phyloP scores from a whole-genome alignment of 2,329 filamentous ascomycete species.

The Davidsoniella australis region DNA sequence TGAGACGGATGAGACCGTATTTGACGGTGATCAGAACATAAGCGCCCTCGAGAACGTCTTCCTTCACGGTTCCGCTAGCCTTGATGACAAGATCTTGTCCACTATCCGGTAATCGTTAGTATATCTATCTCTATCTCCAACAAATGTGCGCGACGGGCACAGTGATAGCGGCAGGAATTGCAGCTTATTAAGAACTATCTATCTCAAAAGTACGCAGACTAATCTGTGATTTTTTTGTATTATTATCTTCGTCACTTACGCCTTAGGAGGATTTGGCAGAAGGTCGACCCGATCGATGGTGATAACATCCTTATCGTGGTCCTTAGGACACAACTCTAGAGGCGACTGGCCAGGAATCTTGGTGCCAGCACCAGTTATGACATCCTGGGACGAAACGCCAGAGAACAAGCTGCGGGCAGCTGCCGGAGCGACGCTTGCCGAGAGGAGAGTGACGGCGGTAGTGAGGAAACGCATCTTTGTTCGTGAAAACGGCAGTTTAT shows the following conservation, averaged over 20 bases:
- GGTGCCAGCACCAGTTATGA: too few relatives aligned
- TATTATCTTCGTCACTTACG: slow-evolving; percentile 41
- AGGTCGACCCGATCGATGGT: slow-evolving; percentile 66
- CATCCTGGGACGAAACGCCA: slow-evolving; percentile 21
- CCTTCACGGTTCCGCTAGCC: slow-evolving; percentile 56
- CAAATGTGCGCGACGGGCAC: neutral
- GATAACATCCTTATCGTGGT: slow-evolving; percentile 51
- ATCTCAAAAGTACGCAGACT: slow-evolving; percentile 14
- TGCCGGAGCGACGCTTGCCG: slow-evolving; percentile 28
- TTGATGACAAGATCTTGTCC: slow-evolving; percentile 63
- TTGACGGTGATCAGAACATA: slow-evolving; percentile 76
- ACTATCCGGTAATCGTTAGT: slow-evolving; percentile 30
- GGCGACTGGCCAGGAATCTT: slow-evolving; percentile 75
- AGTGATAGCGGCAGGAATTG: too few relatives aligned
- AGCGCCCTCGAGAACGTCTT: slow-evolving; percentile 60
- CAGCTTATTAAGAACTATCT: neutral
- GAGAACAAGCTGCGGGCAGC: slow-evolving; percentile 27
- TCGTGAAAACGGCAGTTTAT: neutral
- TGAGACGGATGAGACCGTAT: slow-evolving; percentile 80
- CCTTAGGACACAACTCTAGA: slow-evolving; percentile 52
- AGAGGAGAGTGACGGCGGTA: slow-evolving; percentile 28
- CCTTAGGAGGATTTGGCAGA: slow-evolving; percentile 64
- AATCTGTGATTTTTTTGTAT: neutral
- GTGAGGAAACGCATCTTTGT: slow-evolving; percentile 15
- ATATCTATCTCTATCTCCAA: neutral